Evolutionary conservation across 169 alveolate genomes (phyloP), one percentile per base, ranked within the genome.

Genomic region (Plasmodium vinckei): DNA sequence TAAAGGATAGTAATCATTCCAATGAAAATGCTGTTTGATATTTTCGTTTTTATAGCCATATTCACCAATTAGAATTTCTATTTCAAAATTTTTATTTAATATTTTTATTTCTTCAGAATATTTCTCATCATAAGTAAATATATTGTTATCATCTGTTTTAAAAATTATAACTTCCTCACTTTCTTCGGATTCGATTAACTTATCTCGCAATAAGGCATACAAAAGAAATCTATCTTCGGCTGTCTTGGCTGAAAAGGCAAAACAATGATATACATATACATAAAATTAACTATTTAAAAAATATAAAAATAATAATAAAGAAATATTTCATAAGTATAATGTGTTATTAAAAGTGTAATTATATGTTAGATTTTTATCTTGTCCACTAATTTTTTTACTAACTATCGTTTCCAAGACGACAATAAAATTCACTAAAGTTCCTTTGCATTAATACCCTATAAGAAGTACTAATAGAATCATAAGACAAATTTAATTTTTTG

Each of bases 61-160:
- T 47, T 57, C 72, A 54, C 64, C 75, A 67, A 75, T 75, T 67
- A 75, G 51, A 61, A 75, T 46, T 63, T 75, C 88, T 23, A 63
- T 63, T 27, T 75, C 88, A 75, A 75, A 75, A 21, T 56, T 75
- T 9, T 13, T 57, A 75, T 73, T 75, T 63, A 75, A 17, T 17
- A 75, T 47, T 42, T 51, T 44, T 6, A 75, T 75, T 6, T 75
- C 88, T 33, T 63, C 64, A 67, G 88, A 75, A 49, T 63, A 44
- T 75, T 63, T 75, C 10, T 73, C 19, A 63, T 75, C 88, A 53
- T 75, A 75, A 15, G 73, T 75, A 56, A 63, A 75, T 27, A 75
- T 75, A 7, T 57, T 56, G 4, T 75, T 61, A 42, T 75, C 72
- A 21, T 53, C 46, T 4, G 88, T 75, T 56, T 75, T 73, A 42